Base-by-base conservation (phyloP, 2,329 filamentous ascomycete genomes). In the Exophiala dermatitidis region DNA sequence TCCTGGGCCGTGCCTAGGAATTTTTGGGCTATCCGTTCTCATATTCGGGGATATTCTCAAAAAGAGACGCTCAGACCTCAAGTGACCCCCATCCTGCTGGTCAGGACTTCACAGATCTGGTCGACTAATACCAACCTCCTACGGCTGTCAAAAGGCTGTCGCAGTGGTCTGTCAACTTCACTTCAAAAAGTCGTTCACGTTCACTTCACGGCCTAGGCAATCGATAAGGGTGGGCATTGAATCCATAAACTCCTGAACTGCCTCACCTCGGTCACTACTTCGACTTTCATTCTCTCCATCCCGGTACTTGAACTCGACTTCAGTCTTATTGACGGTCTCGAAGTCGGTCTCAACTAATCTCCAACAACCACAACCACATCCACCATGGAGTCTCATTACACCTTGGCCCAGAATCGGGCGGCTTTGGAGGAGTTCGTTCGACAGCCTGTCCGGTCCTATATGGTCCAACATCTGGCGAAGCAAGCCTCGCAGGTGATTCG, bases 371-470 rank as follows among this genome's bases (percentile, higher is more conserved):
- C 40, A 36, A 49, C 45, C 50, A 28, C 32, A 19, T 26, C 33
- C 51, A 57, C 29, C 46, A 63, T 64, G 61, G 57, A 55, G 28
- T 54, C 59, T 32, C 46, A 47, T 31, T 48, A 59, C 40, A 58
- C 57, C 29, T 45, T 53, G 34, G 57, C 60, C 41, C 63, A 64
- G 55, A 74, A 76, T 62, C 63, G 69, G 59, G 68, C 69, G 19
- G 74, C 74, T 34, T 66, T 77, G 53, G 71, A 75, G 38, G 70
- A 75, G 54, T 76, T 77, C 52, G 68, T 76, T 50, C 68, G 68
- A 49, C 66, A 69, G 41, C 72, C 73, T n/a, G 74, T 76, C 9
- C 71, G 72, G 32, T 67, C 69, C 29, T 71, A 73, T 46, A 77
- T 77, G 74, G 67, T 77, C 33, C 65, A 67, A 30, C 69, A 76